Percentiles rank a stretch among this genome's conserved stretches.
Evolutionary conservation across 169 alveolate genomes (phyloP).

Genomic region (Eimeria necatrix): DNA sequence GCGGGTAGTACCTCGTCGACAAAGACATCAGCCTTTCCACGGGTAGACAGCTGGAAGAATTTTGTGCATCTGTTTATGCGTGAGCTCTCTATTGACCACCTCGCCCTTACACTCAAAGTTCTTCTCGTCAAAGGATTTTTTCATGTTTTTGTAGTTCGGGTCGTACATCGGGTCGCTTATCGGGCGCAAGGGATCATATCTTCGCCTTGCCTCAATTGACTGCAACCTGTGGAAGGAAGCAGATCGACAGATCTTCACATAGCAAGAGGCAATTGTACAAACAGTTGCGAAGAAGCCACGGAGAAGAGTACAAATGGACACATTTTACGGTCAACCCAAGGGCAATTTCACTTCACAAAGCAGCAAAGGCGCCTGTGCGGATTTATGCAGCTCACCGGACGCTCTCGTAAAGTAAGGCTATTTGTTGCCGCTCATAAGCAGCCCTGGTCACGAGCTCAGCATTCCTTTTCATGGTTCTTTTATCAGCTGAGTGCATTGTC

Average conservation of each 20-base stretch:
- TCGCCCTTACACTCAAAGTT: conserved; percentile 64
- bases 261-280: neutral
- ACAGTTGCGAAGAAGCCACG: neutral
- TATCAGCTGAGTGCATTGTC: conserved; percentile 64
- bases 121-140: conserved; percentile 47
- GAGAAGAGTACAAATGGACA: too few species aligned
- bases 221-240: conserved; percentile 15
- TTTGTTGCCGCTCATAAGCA: conserved; percentile 47
- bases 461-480: conserved; percentile 24
- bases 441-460: conserved; percentile 65
- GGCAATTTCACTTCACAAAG: too few species aligned
- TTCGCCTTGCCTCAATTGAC: conserved; percentile 62
- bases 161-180: conserved; percentile 51
- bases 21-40: neutral
- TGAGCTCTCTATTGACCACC: conserved; percentile 56
- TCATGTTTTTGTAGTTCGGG: conserved; percentile 61
- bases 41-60: conserved; percentile 44
- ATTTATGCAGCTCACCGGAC: conserved; percentile 32
- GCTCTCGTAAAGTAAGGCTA: conserved; percentile 47
- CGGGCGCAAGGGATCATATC: conserved; percentile 68
- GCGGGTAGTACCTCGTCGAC: too few species aligned
- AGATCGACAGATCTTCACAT: neutral
- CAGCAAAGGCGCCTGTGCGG: too few species aligned
- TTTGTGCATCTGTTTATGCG: conserved; percentile 64
- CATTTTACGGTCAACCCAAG: too few species aligned